Percentiles rank a stretch among this genome's conserved stretches.
These are phyloP conservation scores for Albizia julibrissin DNA, from an alignment of 306 rosid species.

Conservation along the genomic window DNA sequence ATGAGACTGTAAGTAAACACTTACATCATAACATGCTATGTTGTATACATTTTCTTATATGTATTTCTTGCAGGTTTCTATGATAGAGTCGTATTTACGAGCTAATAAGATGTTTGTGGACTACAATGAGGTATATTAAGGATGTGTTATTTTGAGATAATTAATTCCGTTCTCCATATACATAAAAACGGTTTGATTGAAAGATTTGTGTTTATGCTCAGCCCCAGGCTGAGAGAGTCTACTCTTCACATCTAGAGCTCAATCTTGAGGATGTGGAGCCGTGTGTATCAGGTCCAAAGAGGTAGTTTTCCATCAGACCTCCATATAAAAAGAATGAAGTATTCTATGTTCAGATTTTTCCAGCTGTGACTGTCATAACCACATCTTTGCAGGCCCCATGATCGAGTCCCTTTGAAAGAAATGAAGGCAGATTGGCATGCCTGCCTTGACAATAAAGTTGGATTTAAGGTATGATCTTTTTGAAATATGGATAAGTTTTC, in stretches of 20 bases:
- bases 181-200: conserved; percentile 33
- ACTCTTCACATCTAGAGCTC: conserved; percentile 80
- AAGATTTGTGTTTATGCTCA: conserved; percentile 42
- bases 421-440: conserved; percentile 95
- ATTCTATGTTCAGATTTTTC: conserved; percentile 16
- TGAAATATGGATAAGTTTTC: conserved; percentile 10
- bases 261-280: conserved; percentile 84
- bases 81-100: conserved; percentile 81
- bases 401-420: conserved; percentile 87
- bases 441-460: conserved; percentile 89
- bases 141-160: not conserved
- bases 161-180: conserved; percentile 3
- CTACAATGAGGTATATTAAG: conserved; percentile 67
- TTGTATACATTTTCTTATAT: conserved; percentile 43
- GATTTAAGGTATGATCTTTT: conserved; percentile 76
- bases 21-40: conserved; percentile 12
- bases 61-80: conserved; percentile 59
- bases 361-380: conserved; percentile 27
- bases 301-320: conserved; percentile 50
- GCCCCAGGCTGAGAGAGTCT: conserved; percentile 82
- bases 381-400: conserved; percentile 79
- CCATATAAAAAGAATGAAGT: conserved; percentile 9
- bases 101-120: conserved; percentile 93
- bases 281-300: conserved; percentile 95
- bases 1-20: conserved; percentile 65